Base-by-base conservation (phyloP, 2,329 filamentous ascomycete genomes). In the Hypomyces perniciosus region DNA sequence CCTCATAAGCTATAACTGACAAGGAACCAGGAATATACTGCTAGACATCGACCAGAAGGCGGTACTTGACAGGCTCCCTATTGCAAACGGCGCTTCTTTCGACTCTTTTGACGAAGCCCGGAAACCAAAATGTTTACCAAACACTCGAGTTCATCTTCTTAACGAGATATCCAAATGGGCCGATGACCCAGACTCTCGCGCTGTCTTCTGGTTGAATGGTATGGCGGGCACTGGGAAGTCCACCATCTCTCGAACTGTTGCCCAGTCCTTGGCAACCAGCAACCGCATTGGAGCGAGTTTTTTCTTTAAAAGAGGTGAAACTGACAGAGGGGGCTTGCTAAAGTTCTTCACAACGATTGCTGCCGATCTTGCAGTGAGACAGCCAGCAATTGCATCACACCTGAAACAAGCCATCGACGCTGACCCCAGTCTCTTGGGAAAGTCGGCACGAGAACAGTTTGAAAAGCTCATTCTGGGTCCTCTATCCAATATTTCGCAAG, bases 261-360 rank as follows among this genome's bases (percentile, higher is more conserved):
- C 66, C 3, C 62, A 2, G 30, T 66, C 4, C 59, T 61, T 6
- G 33, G 50, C 46, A n/a, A 20, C 31, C 10, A 26, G 29, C 13
- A 37, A 44, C 26, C 27, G 31, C 2, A 61, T 71, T 39, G 64
- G 61, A 20, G 66, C 65, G 3, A 71, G 65, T 52, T 75, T 76
- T 55, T 74, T 75, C 59, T 77, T 76, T 58, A 72, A 70, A 48
- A 65, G 60, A 55, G 70, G 67, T 2, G 68, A 71, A 46, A 59
- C 55, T 4, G 68, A 73, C 53, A 62, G 68, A 26, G 64, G 67
- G 4, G 65, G 62, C 39, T 65, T 65, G 1, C 55, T 52, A 26
- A 61, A 58, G 46, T 65, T 76, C 40, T 65, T 76, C 27, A 59
- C 68, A 2, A 75, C 71, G 0, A 60, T 76, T 34, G 63, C 66